Conservation (phyloP, 257 asterid genomes). For the Gynochthodes officinalis region DNA sequence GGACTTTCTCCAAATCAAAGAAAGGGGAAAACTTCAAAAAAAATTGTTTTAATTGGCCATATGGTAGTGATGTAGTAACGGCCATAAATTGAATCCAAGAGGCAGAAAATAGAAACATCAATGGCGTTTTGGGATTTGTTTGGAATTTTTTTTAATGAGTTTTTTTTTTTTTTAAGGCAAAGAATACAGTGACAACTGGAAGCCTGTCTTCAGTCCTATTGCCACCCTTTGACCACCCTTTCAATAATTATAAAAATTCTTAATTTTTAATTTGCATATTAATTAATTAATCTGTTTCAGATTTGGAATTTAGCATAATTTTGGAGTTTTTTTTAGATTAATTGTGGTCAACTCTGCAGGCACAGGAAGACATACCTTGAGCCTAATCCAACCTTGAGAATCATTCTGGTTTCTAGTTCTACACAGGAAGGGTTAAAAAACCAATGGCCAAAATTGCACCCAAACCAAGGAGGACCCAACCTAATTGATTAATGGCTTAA, state of each 20-base stretch:
- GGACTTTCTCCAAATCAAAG: too few relatives aligned
- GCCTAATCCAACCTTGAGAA: constrained; percentile 6
- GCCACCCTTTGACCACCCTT: constrained; percentile 1
- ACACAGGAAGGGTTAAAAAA: too few relatives aligned
- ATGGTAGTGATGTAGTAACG: too few relatives aligned
- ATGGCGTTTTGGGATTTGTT: constrained; percentile 10
- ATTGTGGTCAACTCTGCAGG: not conserved
- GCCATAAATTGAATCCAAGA: not conserved
- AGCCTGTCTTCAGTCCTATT: not conserved
- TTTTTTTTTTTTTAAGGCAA: not conserved
- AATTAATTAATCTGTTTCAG: not conserved
- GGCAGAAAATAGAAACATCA: not conserved
- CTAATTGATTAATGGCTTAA: too few relatives aligned
- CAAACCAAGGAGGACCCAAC: not conserved
- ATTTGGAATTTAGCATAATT: not conserved
- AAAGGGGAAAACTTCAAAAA: too few relatives aligned
- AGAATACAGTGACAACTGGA: constrained; percentile 6
- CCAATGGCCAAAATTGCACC: not conserved
- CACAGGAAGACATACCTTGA: constrained; percentile 10
- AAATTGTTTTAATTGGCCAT: too few relatives aligned
- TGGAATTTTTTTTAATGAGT: not conserved
- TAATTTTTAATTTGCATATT: not conserved
- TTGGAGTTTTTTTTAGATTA: not conserved
- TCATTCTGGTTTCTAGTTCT: not conserved
- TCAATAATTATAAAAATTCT: not conserved